These are phyloP conservation scores for Monilinia fructigena DNA, from an alignment of 2,329 filamentous ascomycete genomes.

Conservation along the genomic window DNA sequence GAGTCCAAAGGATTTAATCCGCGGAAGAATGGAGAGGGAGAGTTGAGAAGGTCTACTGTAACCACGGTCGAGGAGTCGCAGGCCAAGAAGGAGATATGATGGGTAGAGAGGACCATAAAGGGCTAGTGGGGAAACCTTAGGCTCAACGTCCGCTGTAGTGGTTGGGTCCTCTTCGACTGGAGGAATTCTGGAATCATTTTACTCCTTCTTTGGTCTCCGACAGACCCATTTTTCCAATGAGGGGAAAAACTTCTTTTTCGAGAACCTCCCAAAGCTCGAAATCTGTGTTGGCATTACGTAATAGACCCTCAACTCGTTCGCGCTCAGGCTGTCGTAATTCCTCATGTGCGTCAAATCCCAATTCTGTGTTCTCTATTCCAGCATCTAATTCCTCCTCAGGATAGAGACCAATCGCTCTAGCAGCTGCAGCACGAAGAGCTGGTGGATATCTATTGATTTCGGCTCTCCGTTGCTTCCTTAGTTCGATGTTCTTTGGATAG, in stretches of 20 bases:
- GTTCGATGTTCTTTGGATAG: constrained; percentile 22
- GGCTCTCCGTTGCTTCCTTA: constrained; percentile 26
- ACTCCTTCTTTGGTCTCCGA: constrained; percentile 34
- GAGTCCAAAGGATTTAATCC: constrained; percentile 65
- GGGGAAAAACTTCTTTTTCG: constrained; percentile 63
- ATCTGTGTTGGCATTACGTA: constrained; percentile 59
- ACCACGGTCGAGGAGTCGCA: constrained; percentile 55
- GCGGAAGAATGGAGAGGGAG: constrained; percentile 61
- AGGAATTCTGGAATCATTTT: neutral
- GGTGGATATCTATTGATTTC: constrained; percentile 37
- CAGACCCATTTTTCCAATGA: constrained; percentile 57
- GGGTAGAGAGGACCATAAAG: constrained; percentile 65
- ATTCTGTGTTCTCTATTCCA: constrained; percentile 19
- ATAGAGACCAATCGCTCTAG: constrained; percentile 36
- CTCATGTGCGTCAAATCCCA: constrained; percentile 27
- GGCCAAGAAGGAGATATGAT: constrained; percentile 56
- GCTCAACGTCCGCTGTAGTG: neutral
- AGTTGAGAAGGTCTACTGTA: constrained; percentile 60
- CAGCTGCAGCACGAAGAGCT: constrained; percentile 37
- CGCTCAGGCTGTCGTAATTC: constrained; percentile 47
- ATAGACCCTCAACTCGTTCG: constrained; percentile 51
- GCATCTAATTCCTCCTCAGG: constrained; percentile 22
- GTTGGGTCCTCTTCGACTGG: neutral
- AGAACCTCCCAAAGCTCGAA: constrained; percentile 65
- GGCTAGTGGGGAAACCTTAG: constrained; percentile 43